These are phyloP conservation scores for Trichomonas tenax DNA, from an alignment of 208 protist genomes.

Conservation along the genomic window DNA sequence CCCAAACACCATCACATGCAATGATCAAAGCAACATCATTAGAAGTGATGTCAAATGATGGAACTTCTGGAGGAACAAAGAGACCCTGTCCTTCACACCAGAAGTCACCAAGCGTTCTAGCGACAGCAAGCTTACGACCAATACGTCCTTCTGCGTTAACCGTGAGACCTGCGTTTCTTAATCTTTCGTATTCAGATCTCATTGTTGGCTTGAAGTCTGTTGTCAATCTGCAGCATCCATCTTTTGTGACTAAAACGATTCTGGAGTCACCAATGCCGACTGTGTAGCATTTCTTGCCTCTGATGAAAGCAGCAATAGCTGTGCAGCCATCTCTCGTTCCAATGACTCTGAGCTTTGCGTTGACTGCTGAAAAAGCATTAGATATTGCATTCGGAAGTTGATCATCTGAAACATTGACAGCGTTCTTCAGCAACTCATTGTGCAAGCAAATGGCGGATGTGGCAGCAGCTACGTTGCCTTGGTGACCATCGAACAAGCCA, in stretches of 20 bases:
- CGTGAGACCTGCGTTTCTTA: not conserved
- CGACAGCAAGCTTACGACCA: not conserved
- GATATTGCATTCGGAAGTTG: not conserved
- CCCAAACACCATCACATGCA: constrained; percentile 11
- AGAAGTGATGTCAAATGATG: not conserved
- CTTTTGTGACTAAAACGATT: not conserved
- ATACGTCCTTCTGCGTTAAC: not conserved
- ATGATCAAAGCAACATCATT: not conserved
- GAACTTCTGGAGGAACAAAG: not conserved
- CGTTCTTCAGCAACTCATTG: not conserved
- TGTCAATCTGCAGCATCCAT: not conserved
- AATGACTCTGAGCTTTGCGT: not conserved
- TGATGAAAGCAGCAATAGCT: not conserved
- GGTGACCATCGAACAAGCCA: not conserved
- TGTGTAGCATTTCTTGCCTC: not conserved
- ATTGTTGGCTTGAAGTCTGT: not conserved
- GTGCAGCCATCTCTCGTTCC: not conserved
- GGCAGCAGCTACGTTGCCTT: not conserved
- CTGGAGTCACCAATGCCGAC: not conserved
- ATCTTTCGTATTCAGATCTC: not conserved
- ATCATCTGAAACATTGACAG: not conserved
- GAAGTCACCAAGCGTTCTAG: not conserved
- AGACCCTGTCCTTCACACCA: not conserved
- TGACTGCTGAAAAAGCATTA: not conserved
- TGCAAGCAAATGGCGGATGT: not conserved